Conservation (phyloP, 805 yeast genomes). For the Teunomyces kruisii region DNA sequence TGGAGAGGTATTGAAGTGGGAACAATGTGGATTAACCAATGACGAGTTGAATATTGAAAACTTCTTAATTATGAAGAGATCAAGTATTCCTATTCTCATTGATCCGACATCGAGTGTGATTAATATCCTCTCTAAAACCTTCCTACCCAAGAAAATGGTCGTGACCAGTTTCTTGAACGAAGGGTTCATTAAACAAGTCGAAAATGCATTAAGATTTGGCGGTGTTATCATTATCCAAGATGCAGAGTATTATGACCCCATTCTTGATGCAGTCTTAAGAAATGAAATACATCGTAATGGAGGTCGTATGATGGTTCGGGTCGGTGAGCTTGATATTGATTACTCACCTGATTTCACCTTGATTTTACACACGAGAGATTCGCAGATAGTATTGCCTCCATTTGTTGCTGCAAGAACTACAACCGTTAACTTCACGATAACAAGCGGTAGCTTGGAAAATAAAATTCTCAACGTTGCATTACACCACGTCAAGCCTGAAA, state of each 20-base stretch:
- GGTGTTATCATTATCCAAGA: conserved; percentile 70
- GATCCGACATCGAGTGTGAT: conserved; percentile 57
- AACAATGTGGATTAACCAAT: conserved; percentile 48
- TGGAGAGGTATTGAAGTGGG: conserved; percentile 51
- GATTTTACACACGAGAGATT: conserved; percentile 60
- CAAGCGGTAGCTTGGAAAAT: conserved; percentile 62
- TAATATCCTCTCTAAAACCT: conserved; percentile 34
- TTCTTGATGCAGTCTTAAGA: conserved; percentile 60
- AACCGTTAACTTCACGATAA: conserved; percentile 69
- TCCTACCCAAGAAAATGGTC: conserved; percentile 38
- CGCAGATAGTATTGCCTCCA: conserved; percentile 45
- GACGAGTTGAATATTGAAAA: conserved; percentile 69
- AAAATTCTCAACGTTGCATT: conserved; percentile 62
- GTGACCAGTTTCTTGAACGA: conserved; percentile 72
- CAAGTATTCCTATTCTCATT: conserved; percentile 55
- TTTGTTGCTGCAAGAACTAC: conserved; percentile 64
- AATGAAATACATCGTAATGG: conserved; percentile 65
- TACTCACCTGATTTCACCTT: conserved; percentile 63
- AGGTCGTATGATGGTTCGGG: conserved; percentile 59
- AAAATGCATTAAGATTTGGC: conserved; percentile 83
- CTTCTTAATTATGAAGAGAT: conserved; percentile 47
- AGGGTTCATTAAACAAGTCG: conserved; percentile 65
- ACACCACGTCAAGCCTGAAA: conserved; percentile 58
- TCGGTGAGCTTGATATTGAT: conserved; percentile 68
- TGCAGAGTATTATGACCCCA: conserved; percentile 79